phyloP scores from a whole-genome alignment of 352 stramenopile species.

The Globisporangium nagaii region DNA sequence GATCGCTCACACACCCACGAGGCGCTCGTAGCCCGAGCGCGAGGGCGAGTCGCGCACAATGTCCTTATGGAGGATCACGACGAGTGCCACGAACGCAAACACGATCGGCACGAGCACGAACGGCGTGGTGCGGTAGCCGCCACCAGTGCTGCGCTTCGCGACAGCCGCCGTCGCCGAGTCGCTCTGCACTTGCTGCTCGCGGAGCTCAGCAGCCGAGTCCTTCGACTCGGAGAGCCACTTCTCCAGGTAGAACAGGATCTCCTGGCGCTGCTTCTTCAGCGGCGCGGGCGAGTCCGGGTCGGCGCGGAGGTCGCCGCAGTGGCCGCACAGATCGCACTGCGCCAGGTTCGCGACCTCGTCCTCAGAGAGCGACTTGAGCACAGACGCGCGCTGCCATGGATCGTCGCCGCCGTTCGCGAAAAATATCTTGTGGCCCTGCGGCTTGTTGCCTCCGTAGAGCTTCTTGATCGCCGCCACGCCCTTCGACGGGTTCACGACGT shows the following conservation, averaged over 20 bases:
- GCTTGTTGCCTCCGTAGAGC: constrained; percentile 72
- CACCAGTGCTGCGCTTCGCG: neutral
- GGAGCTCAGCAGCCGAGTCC: constrained; percentile 4
- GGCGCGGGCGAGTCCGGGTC: constrained; percentile 43
- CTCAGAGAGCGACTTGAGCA: constrained; percentile 47
- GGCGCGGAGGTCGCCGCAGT: constrained; percentile 68
- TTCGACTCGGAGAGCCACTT: constrained; percentile 43
- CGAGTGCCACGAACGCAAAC: constrained; percentile 42
- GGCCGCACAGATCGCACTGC: constrained; percentile 74
- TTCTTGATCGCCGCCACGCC: constrained; percentile 57
- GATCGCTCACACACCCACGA: constrained; percentile 12
- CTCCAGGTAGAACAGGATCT: constrained; percentile 57
- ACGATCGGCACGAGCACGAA: constrained; percentile 69
- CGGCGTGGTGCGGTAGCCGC: constrained; percentile 40
- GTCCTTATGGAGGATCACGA: constrained; percentile 48
- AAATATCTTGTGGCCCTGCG: constrained; percentile 73
- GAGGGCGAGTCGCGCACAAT: constrained; percentile 44
- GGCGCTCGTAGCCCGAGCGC: constrained; percentile 29
- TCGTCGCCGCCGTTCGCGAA: constrained; percentile 83
- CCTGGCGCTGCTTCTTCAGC: constrained; percentile 58
- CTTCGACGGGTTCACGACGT: constrained; percentile 49
- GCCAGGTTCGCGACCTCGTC: constrained; percentile 66
- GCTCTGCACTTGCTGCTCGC: constrained; percentile 17
- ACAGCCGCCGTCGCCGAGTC: neutral
- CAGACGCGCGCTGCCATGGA: constrained; percentile 78